Conservation (phyloP, 179 eudicot species). For the Amaranthus tricolor region DNA sequence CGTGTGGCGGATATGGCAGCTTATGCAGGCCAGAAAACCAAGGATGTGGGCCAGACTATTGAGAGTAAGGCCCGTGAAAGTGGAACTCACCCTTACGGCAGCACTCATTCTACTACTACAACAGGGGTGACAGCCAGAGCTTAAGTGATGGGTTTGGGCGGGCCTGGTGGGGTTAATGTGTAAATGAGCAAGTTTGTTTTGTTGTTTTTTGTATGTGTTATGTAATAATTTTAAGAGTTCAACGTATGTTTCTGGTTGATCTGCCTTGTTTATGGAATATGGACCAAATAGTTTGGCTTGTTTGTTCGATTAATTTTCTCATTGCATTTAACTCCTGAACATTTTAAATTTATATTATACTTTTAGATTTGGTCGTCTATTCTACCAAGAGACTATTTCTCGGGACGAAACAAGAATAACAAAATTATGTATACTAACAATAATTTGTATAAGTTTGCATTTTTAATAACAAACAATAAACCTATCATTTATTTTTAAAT, state of each 20-base stretch:
- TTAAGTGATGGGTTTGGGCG: constrained; percentile 1
- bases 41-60: constrained; percentile 61
- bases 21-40: constrained; percentile 61
- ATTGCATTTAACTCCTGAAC: too few species aligned
- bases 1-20: constrained; percentile 50
- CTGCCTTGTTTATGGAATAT: too few species aligned
- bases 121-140: constrained; percentile 15
- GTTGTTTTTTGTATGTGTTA: neutral
- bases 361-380: too few species aligned
- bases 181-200: neutral
- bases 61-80: constrained; percentile 55
- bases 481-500: too few species aligned
- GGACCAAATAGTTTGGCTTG: too few species aligned
- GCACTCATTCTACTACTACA: constrained; percentile 3
- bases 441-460: too few species aligned
- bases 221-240: constrained; percentile 11
- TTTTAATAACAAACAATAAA: too few species aligned
- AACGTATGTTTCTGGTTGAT: neutral
- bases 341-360: too few species aligned
- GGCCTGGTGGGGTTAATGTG: constrained; percentile 1
- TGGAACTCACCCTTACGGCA: constrained; percentile 19
- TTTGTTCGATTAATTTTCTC: too few species aligned
- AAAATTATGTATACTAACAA: too few species aligned
- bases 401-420: too few species aligned
- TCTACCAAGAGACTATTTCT: too few species aligned